Base-by-base conservation (phyloP, 2,329 filamentous ascomycete species). In the Purpureocillium lavendulum region DNA sequence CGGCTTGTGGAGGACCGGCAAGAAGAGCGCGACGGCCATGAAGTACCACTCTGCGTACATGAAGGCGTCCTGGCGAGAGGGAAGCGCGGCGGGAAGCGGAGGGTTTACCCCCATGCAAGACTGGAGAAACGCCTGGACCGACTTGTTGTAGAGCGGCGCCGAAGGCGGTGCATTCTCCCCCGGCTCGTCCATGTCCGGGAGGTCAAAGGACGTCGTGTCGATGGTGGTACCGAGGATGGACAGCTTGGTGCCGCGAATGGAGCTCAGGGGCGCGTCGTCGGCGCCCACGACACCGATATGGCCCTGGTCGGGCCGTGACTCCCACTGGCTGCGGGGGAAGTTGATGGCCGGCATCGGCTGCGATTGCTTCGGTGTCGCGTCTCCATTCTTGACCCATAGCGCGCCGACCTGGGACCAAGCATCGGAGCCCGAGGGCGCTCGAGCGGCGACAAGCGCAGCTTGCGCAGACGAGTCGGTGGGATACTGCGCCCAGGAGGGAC, bases 221-320 rank as follows among this genome's bases (percentile, higher is more conserved):
- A 92, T 83, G 34, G 84, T 82, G 49, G 83, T 84, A 28, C 86
- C 87, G 32, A 92, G 76, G 39, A 94, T 77, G 1, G 84, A 81
- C n/a, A 92, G 66, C 8, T 76, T 78, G 0, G 83, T 88, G 35
- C 84, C 85, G 51, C 82, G 81, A 53, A 89, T 82, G 7, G 82
- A 80, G 59, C 80, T 86, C 30, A 88, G 62, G 37, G 78, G 76
- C 8, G 75, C 73, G 49, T 75, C 77, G 40, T 82, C 77, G 7
- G 73, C 70, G 3, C 73, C 73, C n/a, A n/a, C n/a, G 14, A 77
- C 77, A 30, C 82, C 83, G 4, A 87, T 67, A 48, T 83, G 83
- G 53, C 75, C 79, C 53, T 84, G 77, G 31, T 73, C 70, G 5
- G 66, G 64, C 18, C 66, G 62, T 36, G 67, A 60, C 39, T 66